phyloP scores from a whole-genome alignment of 192 early-diverging fungal genomes.

The Dissophora globulifera region DNA sequence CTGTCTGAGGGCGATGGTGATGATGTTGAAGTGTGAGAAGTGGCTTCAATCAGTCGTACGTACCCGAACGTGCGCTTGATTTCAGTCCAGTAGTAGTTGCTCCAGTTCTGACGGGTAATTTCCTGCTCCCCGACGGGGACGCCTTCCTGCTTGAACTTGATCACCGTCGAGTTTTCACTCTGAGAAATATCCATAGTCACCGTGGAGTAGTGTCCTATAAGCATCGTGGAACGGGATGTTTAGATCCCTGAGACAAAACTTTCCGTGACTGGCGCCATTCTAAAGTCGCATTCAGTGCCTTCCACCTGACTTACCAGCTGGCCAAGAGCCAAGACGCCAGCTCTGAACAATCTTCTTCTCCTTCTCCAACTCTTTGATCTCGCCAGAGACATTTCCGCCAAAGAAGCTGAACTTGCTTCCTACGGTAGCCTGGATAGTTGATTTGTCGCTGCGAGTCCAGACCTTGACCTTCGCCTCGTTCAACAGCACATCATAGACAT shows the following conservation, averaged over 20 bases:
- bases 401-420: constrained; percentile 81
- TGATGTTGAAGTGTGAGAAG: constrained; percentile 4
- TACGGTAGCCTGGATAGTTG: constrained; percentile 69
- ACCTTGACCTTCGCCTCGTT: constrained; percentile 74
- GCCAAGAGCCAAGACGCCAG: constrained; percentile 91
- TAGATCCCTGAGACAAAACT: no score
- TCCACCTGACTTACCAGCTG: no score
- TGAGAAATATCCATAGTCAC: constrained; percentile 84
- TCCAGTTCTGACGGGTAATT: constrained; percentile 87
- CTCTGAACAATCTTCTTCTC: constrained; percentile 84
- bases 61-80: constrained; percentile 94
- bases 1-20: constrained; percentile 27
- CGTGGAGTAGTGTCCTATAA: constrained; percentile 79
- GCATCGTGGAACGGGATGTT: no score
- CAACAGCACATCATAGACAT: constrained; percentile 85
- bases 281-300: no score
- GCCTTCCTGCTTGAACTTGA: constrained; percentile 82
- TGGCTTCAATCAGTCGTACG: constrained; percentile 50
- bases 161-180: constrained; percentile 67
- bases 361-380: constrained; percentile 74
- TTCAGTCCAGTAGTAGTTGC: constrained; percentile 91
- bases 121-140: constrained; percentile 93
- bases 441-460: constrained; percentile 82
- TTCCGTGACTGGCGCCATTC: no score
- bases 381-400: constrained; percentile 89